Base-by-base conservation (phyloP, 768 basidiomycete genomes). In the Rhodotorula diobovata region DNA sequence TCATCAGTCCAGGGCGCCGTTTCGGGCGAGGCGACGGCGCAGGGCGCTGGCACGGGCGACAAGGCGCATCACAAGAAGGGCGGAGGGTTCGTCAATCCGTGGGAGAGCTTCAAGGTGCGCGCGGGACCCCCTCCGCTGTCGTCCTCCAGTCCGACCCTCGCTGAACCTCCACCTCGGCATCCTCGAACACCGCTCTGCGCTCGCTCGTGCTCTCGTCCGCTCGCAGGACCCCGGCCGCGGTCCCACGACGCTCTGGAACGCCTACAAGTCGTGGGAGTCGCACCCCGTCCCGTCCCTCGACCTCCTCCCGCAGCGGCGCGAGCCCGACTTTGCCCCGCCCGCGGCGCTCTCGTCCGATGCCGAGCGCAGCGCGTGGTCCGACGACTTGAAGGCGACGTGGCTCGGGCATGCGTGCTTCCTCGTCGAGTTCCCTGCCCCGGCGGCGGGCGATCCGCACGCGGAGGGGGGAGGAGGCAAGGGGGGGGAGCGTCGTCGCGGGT, bases 341-440 rank as follows among this genome's bases (percentile, higher is more conserved):
- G 0, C 63, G 4, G 45, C 61, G 16, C 25, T 60, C 48, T 35
- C 66, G 14, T 6, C 64, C n/a, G 16, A 10, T n/a, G n/a, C n/a
- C 1, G 66, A 68, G 15, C 1, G 1, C 39, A 43, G 16, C 18
- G 60, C 43, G 10, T 75, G 73, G 69, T 23, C 18, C 8, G 35
- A 41, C 1, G 66, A 76, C 34, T 45, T 78, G 57, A 78, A 78
- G 41, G 51, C 67, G 35, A 72, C 68, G 7, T 75, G 72, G 66
- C 67, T 76, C 53, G 77, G 78, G 1, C 82, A 82, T 62, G 82
- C 82, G 4, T 79, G 79, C 43, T 80, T 79, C 67, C 72, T 82
- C 15, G 77, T 82, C 63, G 81, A 82, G 66, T 76, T 80, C 61
- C 81, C 81, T 41, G 25, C 11, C 46, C 32, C 0, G 45, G 63